Conservation (phyloP, 495 filamentous ascomycete species). For the Physcia stellaris region DNA sequence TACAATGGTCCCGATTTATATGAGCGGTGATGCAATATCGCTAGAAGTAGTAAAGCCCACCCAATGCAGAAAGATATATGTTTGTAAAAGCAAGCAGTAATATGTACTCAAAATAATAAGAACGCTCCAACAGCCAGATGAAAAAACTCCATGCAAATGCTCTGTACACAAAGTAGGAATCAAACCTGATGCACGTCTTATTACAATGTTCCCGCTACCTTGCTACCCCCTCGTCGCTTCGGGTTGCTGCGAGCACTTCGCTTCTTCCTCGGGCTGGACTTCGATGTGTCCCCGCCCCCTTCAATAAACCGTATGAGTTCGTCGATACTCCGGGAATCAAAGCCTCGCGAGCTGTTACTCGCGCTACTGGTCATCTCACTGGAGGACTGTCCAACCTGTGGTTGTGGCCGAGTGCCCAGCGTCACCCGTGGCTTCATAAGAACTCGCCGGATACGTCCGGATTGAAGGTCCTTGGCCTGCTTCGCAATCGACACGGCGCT, state of each 20-base stretch:
- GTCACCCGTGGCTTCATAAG: slow-evolving; percentile 39
- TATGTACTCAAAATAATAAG: too few species aligned
- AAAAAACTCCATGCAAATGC: too few species aligned
- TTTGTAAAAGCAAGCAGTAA: too few species aligned
- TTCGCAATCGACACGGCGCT: slow-evolving; percentile 89
- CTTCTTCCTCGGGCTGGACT: slow-evolving; percentile 56
- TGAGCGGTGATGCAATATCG: too few species aligned
- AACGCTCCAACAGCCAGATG: too few species aligned
- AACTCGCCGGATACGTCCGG: slow-evolving; percentile 49
- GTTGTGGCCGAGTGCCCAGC: slow-evolving; percentile 28
- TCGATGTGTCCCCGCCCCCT: slow-evolving; percentile 45
- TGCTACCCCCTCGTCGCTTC: slow-evolving; percentile 53
- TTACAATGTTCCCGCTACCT: too few species aligned
- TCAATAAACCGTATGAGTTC: slow-evolving; percentile 82
- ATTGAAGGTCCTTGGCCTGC: slow-evolving; percentile 74
- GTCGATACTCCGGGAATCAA: slow-evolving; percentile 69
- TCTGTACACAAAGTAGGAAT: too few species aligned
- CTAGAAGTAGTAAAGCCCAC: too few species aligned
- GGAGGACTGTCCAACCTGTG: slow-evolving; percentile 38
- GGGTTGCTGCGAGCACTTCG: slow-evolving; percentile 57
- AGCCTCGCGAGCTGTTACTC: slow-evolving; percentile 18
- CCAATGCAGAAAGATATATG: too few species aligned
- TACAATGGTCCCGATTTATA: too few species aligned
- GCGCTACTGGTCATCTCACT: slow-evolving; percentile 31
- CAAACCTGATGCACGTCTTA: too few species aligned